Evolutionary conservation across 2,329 filamentous ascomycete species (phyloP).

Genomic region (Drechslerella coelobrocha): DNA sequence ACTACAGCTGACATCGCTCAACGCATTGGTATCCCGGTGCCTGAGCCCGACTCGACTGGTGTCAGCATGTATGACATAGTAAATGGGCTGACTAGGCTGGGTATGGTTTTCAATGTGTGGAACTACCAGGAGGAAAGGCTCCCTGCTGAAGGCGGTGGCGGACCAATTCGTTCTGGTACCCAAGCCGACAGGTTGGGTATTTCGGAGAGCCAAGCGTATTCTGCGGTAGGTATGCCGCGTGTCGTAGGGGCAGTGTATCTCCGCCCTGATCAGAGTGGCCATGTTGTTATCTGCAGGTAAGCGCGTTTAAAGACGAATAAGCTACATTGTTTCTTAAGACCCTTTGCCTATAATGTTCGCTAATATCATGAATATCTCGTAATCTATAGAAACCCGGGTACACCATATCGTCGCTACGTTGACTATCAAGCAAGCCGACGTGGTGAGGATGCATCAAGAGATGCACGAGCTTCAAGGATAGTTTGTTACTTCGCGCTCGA

Average conservation of each 20-base stretch:
- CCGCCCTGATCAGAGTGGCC: background rate
- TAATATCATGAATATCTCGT: background rate
- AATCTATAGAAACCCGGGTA: background rate
- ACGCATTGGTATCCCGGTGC: background rate
- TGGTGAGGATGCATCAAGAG: background rate
- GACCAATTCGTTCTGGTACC: background rate
- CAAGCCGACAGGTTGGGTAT: background rate
- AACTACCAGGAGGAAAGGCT: background rate
- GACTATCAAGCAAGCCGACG: background rate
- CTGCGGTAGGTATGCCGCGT: background rate
- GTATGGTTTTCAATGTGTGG: conserved; percentile 1
- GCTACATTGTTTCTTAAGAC: background rate
- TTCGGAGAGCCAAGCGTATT: background rate
- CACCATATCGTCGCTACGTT: background rate
- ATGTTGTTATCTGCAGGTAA: background rate
- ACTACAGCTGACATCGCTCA: background rate
- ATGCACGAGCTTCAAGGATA: background rate
- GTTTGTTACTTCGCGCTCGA: background rate
- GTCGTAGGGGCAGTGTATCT: background rate
- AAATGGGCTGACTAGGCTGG: background rate
- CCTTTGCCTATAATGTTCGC: background rate
- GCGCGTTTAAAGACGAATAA: background rate
- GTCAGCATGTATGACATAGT: background rate
- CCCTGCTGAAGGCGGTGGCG: background rate
- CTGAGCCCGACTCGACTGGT: background rate